Evolutionary conservation across 441 rosid genomes (phyloP), one percentile per base, ranked within the genome.

Genomic region (Mallotus repandus): DNA sequence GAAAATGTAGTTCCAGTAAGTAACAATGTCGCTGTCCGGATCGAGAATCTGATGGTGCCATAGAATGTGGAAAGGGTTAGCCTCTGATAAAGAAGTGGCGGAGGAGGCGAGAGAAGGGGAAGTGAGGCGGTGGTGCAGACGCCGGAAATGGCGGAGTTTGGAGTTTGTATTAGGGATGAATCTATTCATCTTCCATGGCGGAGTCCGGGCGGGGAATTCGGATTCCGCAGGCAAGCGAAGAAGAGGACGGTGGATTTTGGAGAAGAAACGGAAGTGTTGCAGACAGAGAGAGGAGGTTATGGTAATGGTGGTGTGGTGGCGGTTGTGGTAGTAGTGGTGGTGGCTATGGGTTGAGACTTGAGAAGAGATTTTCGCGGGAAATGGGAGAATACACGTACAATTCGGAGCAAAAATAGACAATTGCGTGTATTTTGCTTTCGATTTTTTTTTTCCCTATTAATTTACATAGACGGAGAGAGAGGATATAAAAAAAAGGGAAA

Each of bases 1-100:
- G 85, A 94, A 91, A 56, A 92, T 84, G 76, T 83, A 91, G 80
- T 91, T 87, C 97, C 98, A 92, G 79, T 76, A 86, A 15, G 75
- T 78, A 65, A 91, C 86, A 55, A 89, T 78, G 18, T 82, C 87
- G 85, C 97, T 89, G 57, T 89, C 88, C 0, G 97, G 98, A 59
- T 94, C 94, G 45, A 89, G 96, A 71, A 84, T 81, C 72, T 83
- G 87, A 81, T 88, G 71, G 77, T 85, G 80, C 90, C 86, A 80
- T 4, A 89, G 83, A 70, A 84, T 78, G 13, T 79, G 84, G 60
- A 89, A 86, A 66, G 86, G 89, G 63, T 73, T 57, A 21, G 49
- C 63, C 12, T 74, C 80, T n/a, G 48, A 8, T 52, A 85, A 77
- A 71, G 85, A 82, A 66, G 82, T 50, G 9, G 73, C 64, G 2